A percentile compares a stretch with the other conserved stretches of the same genome.
Evolutionary conservation across 371 early-diverging fungal species (phyloP).

Genomic region (Mucor racemosus): DNA sequence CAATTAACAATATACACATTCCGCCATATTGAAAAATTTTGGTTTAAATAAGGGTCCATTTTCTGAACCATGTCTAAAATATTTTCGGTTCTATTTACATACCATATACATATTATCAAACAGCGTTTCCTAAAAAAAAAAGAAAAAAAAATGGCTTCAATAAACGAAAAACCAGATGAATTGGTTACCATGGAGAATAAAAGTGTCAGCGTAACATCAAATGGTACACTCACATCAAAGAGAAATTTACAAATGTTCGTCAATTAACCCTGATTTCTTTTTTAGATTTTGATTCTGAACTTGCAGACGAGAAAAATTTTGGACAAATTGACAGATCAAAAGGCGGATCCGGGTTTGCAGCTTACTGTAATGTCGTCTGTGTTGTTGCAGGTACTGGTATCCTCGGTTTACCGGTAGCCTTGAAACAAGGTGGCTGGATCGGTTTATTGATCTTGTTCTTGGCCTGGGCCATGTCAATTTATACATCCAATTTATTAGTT

Average conservation of each 20-base stretch:
- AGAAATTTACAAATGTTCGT: too few relatives aligned
- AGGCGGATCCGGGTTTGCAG: slow-evolving; percentile 30
- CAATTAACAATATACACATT: neutral
- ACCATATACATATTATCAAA: neutral
- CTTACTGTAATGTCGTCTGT: slow-evolving; percentile 73
- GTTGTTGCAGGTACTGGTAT: slow-evolving; percentile 87
- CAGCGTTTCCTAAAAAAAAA: neutral
- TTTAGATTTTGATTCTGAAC: neutral
- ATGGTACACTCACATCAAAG: neutral
- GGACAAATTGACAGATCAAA: neutral
- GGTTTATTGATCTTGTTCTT: slow-evolving; percentile 69
- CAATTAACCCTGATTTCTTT: neutral
- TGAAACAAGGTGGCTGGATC: slow-evolving; percentile 82
- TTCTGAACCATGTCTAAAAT: neutral
- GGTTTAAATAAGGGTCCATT: neutral
- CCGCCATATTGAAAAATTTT: neutral
- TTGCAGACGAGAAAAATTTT: neutral
- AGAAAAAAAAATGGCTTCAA: neutral
- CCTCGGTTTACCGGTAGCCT: slow-evolving; percentile 79
- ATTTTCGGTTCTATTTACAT: neutral
- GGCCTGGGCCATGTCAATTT: slow-evolving; percentile 74
- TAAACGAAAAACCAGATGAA: neutral
- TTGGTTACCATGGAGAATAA: neutral
- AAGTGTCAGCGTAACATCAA: neutral
- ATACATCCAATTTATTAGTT: slow-evolving; percentile 38